Evolutionary conservation across 768 basidiomycete genomes (phyloP).

Genomic region (Russula abietina): DNA sequence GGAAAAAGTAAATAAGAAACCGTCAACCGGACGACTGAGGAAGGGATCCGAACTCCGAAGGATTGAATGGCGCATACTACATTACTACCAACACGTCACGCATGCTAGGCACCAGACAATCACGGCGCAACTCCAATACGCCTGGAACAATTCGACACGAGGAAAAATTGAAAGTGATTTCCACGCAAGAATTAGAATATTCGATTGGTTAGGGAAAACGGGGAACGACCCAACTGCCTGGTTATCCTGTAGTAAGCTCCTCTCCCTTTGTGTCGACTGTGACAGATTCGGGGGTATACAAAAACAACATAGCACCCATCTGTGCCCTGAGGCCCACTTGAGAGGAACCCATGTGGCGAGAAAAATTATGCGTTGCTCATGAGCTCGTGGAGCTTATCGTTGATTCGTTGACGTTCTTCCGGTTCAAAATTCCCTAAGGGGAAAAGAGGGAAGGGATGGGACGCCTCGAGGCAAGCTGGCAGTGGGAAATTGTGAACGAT

Average conservation of each 20-base stretch:
- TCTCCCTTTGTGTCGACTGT: not conserved
- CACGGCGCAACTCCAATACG: not conserved
- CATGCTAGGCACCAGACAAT: not conserved
- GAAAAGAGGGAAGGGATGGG: not conserved
- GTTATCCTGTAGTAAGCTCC: not conserved
- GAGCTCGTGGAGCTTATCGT: too few species aligned
- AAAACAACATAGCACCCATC: not conserved
- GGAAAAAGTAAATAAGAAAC: not conserved
- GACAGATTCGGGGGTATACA: not conserved
- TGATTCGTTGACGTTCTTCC: not conserved
- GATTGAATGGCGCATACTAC: not conserved
- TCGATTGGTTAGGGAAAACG: not conserved
- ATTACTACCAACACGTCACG: not conserved
- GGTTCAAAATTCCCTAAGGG: not conserved
- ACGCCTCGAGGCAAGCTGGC: not conserved
- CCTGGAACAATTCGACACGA: not conserved
- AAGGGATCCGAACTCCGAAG: not conserved
- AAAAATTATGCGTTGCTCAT: not conserved
- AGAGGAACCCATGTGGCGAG: not conserved
- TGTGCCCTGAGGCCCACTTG: too few species aligned
- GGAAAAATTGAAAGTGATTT: not conserved
- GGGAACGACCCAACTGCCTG: not conserved
- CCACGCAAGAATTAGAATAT: not conserved
- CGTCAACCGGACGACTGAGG: not conserved
- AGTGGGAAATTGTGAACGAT: not conserved